Percentiles rank a stretch among this genome's conserved stretches.
phyloP scores from a whole-genome alignment of 2,329 filamentous ascomycete species.

The Fusarium sp. region DNA sequence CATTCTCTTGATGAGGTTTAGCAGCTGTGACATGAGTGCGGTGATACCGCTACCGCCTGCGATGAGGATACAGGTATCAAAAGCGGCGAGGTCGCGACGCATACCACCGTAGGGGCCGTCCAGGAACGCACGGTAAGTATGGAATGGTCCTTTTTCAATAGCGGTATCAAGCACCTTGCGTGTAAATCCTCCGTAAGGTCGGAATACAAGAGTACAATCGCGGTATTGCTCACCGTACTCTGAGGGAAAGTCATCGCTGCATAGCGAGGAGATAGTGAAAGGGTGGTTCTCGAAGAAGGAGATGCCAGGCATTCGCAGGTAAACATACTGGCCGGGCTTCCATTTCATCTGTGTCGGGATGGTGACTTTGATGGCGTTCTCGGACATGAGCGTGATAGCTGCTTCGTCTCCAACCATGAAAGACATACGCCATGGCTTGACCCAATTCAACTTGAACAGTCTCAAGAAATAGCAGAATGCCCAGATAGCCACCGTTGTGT shows the following conservation, averaged over 20 bases:
- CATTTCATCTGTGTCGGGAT: constrained; percentile 93
- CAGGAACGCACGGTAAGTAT: constrained; percentile 91
- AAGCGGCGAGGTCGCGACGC: constrained; percentile 88
- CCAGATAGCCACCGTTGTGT: constrained; percentile 84
- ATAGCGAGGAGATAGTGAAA: constrained; percentile 93
- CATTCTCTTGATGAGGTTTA: constrained; percentile 97
- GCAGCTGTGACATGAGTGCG: constrained; percentile 88
- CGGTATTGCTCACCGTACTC: constrained; percentile 89
- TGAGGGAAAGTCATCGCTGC: constrained; percentile 92
- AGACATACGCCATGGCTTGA: constrained; percentile 80
- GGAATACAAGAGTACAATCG: constrained; percentile 91
- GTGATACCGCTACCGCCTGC: constrained; percentile 96
- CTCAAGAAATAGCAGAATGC: constrained; percentile 78
- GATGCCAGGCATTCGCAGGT: constrained; percentile 93
- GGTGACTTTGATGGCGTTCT: constrained; percentile 95
- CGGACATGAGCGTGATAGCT: constrained; percentile 87
- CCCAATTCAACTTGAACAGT: constrained; percentile 91
- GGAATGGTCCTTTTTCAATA: constrained; percentile 86
- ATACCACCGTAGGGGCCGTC: constrained; percentile 97
- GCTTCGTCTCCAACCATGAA: constrained; percentile 93
- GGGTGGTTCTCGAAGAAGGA: constrained; percentile 93
- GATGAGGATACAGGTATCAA: constrained; percentile 93
- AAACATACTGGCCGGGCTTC: constrained; percentile 95
- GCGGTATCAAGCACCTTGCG: constrained; percentile 85
- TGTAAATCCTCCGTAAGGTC: constrained; percentile 92